Evolutionary conservation across 2,329 filamentous ascomycete species (phyloP).

Genomic region (Fusarium falciforme): DNA sequence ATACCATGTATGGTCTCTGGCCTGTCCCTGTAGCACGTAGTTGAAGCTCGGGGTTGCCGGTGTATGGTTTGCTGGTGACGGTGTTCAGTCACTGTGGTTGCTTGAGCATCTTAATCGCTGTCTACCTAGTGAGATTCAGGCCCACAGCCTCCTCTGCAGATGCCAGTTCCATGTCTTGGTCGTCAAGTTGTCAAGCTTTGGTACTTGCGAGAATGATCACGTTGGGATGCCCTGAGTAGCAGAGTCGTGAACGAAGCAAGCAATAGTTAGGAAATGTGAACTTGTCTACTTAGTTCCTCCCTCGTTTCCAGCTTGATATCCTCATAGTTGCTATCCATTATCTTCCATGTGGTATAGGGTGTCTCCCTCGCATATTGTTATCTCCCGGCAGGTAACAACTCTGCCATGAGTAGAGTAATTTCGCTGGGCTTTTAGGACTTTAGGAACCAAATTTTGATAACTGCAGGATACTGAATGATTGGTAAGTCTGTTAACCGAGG

Average conservation of each 20-base stretch:
- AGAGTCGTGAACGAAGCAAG: background rate
- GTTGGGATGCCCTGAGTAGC: background rate
- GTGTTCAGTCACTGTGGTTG: background rate
- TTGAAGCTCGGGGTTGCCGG: background rate
- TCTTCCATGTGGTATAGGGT: background rate
- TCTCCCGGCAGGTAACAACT: too few species aligned
- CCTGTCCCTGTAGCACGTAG: background rate
- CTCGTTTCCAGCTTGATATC: background rate
- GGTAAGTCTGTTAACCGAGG: rapidly evolving
- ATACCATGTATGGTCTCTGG: background rate
- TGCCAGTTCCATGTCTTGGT: background rate
- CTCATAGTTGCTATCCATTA: background rate
- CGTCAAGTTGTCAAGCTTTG: background rate
- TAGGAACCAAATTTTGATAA: background rate
- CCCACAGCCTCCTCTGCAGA: background rate
- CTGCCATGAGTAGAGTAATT: background rate
- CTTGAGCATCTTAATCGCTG: background rate
- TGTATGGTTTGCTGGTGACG: background rate
- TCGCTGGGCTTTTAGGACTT: background rate
- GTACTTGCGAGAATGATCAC: background rate
- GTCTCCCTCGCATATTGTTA: background rate
- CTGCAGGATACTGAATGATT: background rate
- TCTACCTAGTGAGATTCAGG: background rate
- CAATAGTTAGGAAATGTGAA: background rate
- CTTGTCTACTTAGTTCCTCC: background rate